These are phyloP conservation scores for Plantago coronopus DNA, from an alignment of 305 asterid species.

Conservation along the genomic window DNA sequence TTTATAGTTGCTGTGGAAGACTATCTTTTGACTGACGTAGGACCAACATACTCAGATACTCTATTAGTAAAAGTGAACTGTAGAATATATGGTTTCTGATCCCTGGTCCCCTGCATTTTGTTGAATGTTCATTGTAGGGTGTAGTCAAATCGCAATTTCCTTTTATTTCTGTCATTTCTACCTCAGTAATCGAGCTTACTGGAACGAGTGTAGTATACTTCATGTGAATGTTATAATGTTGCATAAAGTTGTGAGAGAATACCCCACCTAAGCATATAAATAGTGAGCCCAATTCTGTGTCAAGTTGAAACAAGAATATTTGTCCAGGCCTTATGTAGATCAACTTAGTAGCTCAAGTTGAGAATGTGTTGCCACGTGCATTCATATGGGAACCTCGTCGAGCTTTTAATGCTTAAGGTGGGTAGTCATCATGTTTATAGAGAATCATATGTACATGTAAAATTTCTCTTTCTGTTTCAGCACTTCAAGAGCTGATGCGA, in stretches of 20 bases:
- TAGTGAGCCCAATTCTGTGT: neutral
- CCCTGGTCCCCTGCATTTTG: slow-evolving; percentile 16
- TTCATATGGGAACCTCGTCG: slow-evolving; percentile 34
- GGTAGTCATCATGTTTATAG: slow-evolving; percentile 7
- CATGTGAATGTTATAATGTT: neutral
- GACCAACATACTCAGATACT: slow-evolving; percentile 34
- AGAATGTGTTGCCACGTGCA: slow-evolving; percentile 21
- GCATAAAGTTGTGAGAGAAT: neutral
- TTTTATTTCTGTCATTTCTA: neutral
- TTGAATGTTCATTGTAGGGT: slow-evolving; percentile 4
- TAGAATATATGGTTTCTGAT: slow-evolving; percentile 27
- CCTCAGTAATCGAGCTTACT: neutral
- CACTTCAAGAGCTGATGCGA: neutral
- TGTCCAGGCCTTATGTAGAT: neutral
- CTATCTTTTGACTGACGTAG: slow-evolving; percentile 43
- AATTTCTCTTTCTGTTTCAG: slow-evolving; percentile 13
- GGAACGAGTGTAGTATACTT: neutral
- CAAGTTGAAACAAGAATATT: neutral
- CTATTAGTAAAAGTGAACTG: slow-evolving; percentile 21
- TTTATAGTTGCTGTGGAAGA: slow-evolving; percentile 14
- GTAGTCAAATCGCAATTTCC: slow-evolving; percentile 3
- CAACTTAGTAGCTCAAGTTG: neutral
- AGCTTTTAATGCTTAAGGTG: slow-evolving; percentile 16
- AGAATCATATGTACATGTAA: slow-evolving; percentile 1
- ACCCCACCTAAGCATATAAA: no score